Evolutionary conservation across 441 rosid genomes (phyloP).

Genomic region (Populus hybrid): DNA sequence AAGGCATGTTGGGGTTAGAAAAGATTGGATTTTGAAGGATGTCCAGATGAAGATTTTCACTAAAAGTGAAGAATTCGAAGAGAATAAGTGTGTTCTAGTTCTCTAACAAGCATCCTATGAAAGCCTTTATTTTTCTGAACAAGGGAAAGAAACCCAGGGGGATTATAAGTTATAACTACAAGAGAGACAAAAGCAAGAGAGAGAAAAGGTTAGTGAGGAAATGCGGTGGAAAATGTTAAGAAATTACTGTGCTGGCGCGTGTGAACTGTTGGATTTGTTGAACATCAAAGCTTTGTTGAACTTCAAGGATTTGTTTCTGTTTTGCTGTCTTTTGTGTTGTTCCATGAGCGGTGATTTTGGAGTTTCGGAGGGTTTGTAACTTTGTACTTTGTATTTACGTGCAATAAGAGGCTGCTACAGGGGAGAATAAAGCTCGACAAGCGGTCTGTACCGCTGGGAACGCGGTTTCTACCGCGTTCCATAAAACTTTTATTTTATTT

Average conservation of each 20-base stretch:
- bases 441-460: too few species aligned
- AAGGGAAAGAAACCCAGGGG: background rate
- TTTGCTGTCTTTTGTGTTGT: background rate
- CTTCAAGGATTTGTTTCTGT: too few species aligned
- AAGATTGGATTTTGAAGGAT: background rate
- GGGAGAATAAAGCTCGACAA: background rate
- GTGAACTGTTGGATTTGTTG: background rate
- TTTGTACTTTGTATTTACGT: background rate
- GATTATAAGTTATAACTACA: too few species aligned
- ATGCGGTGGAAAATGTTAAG: background rate
- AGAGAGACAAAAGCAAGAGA: background rate
- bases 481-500: too few species aligned
- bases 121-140: background rate
- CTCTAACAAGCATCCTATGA: background rate
- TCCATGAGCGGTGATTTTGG: background rate
- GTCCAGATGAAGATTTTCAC: background rate
- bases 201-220: background rate
- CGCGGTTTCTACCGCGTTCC: too few species aligned
- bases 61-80: background rate
- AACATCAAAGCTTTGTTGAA: background rate
- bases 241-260: background rate
- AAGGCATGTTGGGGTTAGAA: conserved; percentile 42
- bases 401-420: background rate
- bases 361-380: background rate
- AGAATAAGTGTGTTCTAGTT: background rate